These are phyloP conservation scores for Apiotrichum domesticum DNA, from an alignment of 1,284 basidiomycete genomes.

Conservation along the genomic window DNA sequence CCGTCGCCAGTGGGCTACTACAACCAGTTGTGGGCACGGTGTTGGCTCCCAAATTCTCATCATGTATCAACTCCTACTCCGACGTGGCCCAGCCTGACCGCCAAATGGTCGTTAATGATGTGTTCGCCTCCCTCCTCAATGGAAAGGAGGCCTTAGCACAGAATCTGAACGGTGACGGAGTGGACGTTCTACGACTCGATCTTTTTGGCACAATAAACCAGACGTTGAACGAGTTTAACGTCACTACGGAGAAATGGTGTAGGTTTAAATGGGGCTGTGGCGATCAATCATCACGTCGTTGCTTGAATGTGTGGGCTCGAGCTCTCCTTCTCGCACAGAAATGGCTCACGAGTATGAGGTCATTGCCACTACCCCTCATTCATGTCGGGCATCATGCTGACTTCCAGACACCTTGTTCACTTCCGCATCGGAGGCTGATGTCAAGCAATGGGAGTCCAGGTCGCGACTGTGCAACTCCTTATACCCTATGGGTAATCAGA, in stretches of 20 bases:
- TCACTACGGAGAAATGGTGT: slow-evolving; percentile 61
- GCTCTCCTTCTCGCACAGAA: too few relatives aligned
- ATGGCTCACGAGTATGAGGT: too few relatives aligned
- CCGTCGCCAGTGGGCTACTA: slow-evolving; percentile 4
- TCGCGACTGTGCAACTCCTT: slow-evolving; percentile 66
- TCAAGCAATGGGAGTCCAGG: slow-evolving; percentile 62
- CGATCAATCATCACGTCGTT: not conserved
- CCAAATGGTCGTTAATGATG: slow-evolving; percentile 57
- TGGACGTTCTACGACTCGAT: slow-evolving; percentile 41
- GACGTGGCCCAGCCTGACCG: slow-evolving; percentile 21
- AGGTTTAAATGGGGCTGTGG: slow-evolving; percentile 23
- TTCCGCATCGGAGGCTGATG: slow-evolving; percentile 69
- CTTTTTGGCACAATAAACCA: slow-evolving; percentile 42
- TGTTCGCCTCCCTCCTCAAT: slow-evolving; percentile 66
- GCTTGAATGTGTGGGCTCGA: too few relatives aligned
- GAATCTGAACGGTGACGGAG: slow-evolving; percentile 31
- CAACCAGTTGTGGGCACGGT: slow-evolving; percentile 20
- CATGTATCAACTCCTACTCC: slow-evolving; percentile 23
- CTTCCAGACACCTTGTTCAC: slow-evolving; percentile 72
- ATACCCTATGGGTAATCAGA: slow-evolving; percentile 60
- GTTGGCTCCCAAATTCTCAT: slow-evolving; percentile 24
- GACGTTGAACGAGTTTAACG: slow-evolving; percentile 57
- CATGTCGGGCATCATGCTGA: not conserved
- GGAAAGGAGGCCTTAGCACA: slow-evolving; percentile 38
- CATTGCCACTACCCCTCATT: too few relatives aligned